Base-by-base conservation (phyloP, 805 yeast species). In the Candida anglica region DNA sequence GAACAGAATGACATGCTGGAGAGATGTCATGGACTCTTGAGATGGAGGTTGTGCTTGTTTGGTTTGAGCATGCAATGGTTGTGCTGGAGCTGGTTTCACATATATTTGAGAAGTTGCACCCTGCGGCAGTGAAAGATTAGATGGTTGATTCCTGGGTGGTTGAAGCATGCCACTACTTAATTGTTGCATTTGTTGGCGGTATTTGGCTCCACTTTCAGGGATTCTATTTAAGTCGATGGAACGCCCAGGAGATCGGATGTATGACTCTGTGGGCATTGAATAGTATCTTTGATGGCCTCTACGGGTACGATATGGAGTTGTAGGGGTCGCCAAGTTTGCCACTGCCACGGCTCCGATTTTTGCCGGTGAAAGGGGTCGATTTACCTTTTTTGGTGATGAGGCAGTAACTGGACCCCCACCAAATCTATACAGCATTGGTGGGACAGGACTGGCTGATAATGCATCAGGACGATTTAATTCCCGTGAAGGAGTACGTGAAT, bases 321-420 rank as follows among this genome's bases (percentile, higher is more conserved):
- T 47, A 10, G 70, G 71, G 13, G 57, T 51, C 5, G 66, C 55
- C 25, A 64, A 41, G 42, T 51, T 58, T 15, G 86, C 81, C 1
- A 81, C 84, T 1, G 87, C 86, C 15, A 71, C 73, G 1, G 87
- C 87, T 1, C 89, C 89, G 8, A 80, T 69, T 44, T 77, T 78
- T 1, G 86, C 83, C 0, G 88, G 88, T 2, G 86, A 78, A 19
- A 71, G 53, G 13, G 81, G 75, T 40, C 80, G 16, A 15, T 26
- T 26, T 10, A 55, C 40, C 58, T 39, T 29, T 32, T 25, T 36
- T 26, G 28, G 15, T 15, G 15, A 11, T 5, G 28, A 17, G n/a
- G 19, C n/a, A 13, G 27, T 25, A 35, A 33, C 10, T 10, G 49
- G 31, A n/a, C 53, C 46, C 24, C 60, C 52, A n/a, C 69, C 68